These are phyloP conservation scores for Wickerhamiella kazuoi DNA, from an alignment of 805 yeast genomes.

Conservation along the genomic window DNA sequence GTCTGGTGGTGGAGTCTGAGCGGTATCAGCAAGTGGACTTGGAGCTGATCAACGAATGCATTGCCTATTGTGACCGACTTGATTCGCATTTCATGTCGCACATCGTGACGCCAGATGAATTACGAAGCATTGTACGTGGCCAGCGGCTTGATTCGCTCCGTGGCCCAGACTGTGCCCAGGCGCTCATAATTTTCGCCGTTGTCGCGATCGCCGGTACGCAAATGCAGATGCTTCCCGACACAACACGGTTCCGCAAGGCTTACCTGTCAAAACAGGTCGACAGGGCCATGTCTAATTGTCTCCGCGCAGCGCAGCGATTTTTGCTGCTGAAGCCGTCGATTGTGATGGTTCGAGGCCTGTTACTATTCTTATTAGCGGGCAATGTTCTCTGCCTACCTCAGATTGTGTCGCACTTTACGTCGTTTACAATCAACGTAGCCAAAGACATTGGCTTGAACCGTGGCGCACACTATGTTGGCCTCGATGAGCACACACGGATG, in stretches of 20 bases:
- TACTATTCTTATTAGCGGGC: conserved; percentile 23
- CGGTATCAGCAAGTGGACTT: neutral
- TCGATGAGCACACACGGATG: conserved; percentile 23
- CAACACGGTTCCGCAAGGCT: neutral
- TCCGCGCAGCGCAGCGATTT: neutral
- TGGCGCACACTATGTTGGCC: conserved; percentile 26
- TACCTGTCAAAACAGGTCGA: conserved; percentile 21
- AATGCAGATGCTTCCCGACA: no score
- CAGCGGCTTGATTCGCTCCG: no score
- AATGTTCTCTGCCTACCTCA: conserved; percentile 6
- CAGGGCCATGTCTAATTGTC: conserved; percentile 28
- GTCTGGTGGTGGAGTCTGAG: neutral
- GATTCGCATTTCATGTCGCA: neutral
- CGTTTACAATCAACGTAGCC: conserved; percentile 36
- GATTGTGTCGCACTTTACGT: conserved; percentile 9
- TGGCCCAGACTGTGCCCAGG: no score
- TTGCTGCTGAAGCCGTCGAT: conserved; percentile 27
- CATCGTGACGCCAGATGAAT: neutral
- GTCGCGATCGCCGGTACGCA: no score
- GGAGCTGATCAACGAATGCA: neutral
- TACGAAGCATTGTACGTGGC: neutral
- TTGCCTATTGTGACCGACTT: neutral
- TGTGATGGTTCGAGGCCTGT: conserved; percentile 34
- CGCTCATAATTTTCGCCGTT: no score
- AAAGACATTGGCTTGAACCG: conserved; percentile 42